Percentiles rank a stretch among this genome's conserved stretches.
These are phyloP conservation scores for Trametes villosa DNA, from an alignment of 768 basidiomycete species.

Conservation along the genomic window DNA sequence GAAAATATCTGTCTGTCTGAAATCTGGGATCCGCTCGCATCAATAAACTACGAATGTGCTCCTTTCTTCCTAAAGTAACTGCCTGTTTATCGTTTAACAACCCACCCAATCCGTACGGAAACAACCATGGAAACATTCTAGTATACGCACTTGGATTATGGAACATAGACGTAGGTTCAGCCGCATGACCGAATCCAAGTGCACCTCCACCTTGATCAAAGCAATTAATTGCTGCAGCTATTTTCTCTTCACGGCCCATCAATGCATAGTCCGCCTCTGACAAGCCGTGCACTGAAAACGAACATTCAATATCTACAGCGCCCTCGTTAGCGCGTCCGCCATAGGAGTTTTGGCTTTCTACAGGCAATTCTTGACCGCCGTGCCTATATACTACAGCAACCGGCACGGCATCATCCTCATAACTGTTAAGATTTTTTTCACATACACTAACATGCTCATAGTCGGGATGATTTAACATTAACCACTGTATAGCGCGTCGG, in stretches of 20 bases:
- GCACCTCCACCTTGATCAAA: constrained; percentile 32
- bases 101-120: constrained; percentile 45
- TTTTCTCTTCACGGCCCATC: constrained; percentile 25
- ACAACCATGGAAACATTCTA: constrained; percentile 47
- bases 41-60: constrained; percentile 36
- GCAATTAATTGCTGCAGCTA: constrained; percentile 33
- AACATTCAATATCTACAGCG: constrained; percentile 25
- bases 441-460: not conserved
- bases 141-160: constrained; percentile 42
- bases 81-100: constrained; percentile 27
- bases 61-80: not conserved
- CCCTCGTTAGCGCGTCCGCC: not conserved
- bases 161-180: constrained; percentile 35
- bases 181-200: constrained; percentile 36
- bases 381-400: not conserved
- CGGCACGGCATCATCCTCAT: not conserved
- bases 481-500: not conserved
- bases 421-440: not conserved
- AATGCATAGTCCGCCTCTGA: constrained; percentile 26
- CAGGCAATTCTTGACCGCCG: not conserved
- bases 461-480: not conserved
- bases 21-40: constrained; percentile 48
- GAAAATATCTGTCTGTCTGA: constrained; percentile 43
- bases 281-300: constrained; percentile 45
- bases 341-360: not conserved